Conservation (phyloP, 495 filamentous ascomycete species). For the Lepidopterella palustris region DNA sequence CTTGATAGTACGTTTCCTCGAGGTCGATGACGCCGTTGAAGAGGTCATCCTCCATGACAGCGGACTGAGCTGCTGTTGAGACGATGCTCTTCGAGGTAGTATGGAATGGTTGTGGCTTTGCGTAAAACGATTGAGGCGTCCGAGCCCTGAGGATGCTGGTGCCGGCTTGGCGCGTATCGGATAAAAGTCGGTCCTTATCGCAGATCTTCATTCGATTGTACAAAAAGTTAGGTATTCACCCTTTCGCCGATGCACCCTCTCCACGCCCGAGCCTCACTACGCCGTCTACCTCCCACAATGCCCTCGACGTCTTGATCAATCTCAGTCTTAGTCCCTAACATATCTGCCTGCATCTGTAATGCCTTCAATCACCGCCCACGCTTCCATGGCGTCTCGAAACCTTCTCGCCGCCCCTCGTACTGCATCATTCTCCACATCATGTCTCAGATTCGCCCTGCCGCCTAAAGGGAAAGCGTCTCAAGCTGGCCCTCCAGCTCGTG, state of each 20-base stretch:
- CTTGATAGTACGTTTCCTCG: conserved; percentile 77
- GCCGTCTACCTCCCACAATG: too few relatives aligned
- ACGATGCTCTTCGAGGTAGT: too few relatives aligned
- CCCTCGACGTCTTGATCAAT: conserved; percentile 40
- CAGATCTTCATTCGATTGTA: too few relatives aligned
- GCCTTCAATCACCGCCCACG: conserved; percentile 9
- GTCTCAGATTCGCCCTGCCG: conserved; percentile 37
- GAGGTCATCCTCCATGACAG: conserved; percentile 40
- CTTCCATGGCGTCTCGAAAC: conserved; percentile 24
- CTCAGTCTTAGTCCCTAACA: conserved; percentile 32
- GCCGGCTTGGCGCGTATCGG: too few relatives aligned
- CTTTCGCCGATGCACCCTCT: too few relatives aligned
- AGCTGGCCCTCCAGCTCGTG: conserved; percentile 21
- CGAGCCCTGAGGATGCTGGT: too few relatives aligned
- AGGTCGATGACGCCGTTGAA: conserved; percentile 70
- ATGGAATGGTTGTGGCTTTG: too few relatives aligned
- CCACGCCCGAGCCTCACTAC: too few relatives aligned
- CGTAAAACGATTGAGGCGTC: neutral
- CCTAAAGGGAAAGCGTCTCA: conserved; percentile 37
- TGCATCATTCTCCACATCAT: conserved; percentile 23
- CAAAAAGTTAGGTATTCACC: too few relatives aligned
- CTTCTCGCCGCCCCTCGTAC: conserved; percentile 9
- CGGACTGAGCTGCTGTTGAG: too few relatives aligned
- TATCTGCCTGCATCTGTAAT: conserved; percentile 15
- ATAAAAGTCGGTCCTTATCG: too few relatives aligned